These are phyloP conservation scores for Schizonepeta tenuifolia DNA, from an alignment of 257 asterid species.

Conservation along the genomic window DNA sequence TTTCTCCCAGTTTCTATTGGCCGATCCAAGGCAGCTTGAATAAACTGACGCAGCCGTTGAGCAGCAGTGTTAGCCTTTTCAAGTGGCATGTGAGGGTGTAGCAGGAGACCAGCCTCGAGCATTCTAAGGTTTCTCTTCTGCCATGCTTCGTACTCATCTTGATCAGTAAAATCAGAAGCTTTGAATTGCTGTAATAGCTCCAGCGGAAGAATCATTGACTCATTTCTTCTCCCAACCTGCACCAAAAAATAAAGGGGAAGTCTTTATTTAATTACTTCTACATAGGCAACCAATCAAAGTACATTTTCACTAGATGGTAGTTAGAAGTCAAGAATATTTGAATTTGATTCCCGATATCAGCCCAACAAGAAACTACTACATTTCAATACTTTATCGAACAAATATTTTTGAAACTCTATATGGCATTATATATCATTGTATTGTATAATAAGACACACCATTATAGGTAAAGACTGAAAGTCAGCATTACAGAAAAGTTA, in stretches of 20 bases:
- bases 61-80: constrained; percentile 75
- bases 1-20: constrained; percentile 99
- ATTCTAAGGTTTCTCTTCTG: constrained; percentile 89
- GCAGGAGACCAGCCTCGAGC: constrained; percentile 93
- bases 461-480: constrained; percentile 27
- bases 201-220: constrained; percentile 82
- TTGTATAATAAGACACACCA: constrained; percentile 24
- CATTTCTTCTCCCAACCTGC: constrained; percentile 85
- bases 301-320: constrained; percentile 21
- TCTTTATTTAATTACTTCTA: constrained; percentile 12
- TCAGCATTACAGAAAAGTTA: constrained; percentile 19
- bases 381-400: background rate
- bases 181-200: constrained; percentile 98
- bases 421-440: constrained; percentile 9
- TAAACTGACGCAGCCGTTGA: constrained; percentile 76
- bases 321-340: background rate
- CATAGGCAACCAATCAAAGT: background rate
- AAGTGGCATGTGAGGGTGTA: constrained; percentile 82
- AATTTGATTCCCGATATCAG: background rate
- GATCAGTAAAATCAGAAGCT: constrained; percentile 88
- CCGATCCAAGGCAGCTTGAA: constrained; percentile 73
- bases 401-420: background rate
- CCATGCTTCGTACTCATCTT: constrained; percentile 85
- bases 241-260: constrained; percentile 12
- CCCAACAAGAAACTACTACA: constrained; percentile 7